Base-by-base conservation (phyloP, 768 basidiomycete genomes). In the Ramaria sp. region DNA sequence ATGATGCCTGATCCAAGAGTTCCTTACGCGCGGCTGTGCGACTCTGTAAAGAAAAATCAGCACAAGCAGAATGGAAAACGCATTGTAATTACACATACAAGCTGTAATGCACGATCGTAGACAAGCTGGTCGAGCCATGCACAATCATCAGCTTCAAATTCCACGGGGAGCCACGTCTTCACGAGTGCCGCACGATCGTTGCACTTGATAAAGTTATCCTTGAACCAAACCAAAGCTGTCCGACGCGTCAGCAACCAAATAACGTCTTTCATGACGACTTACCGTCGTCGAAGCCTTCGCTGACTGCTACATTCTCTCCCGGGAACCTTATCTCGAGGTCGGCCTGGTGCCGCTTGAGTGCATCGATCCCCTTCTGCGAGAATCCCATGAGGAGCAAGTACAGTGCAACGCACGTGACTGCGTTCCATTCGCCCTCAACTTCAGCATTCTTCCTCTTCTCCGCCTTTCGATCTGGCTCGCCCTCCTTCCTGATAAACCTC, bases 331-430 rank as follows among this genome's bases (percentile, higher is more conserved):
- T 86, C 69, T 82, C 84, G 73, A 89, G 72, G 61, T 87, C 85
- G 61, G 88, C 87, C 64, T 90, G 84, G 65, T 82, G 79, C 50
- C 82, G 78, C 50, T 83, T 72, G 56, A 96, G 76, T 64, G 79
- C 81, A 64, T 92, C 82, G 56, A 96, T 93, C 27, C 94, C 96
- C 68, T 85, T 88, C 68, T 93, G 88, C 52, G 92, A 82, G 69
- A 97, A 97, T 1, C 83, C 79, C 82, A 98, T 88, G 38, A 92
- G 73, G 54, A 90, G 82, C 78, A 94, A 83, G 72, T 93, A 95
- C 55, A 94, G 76, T 37, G 90, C 85, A 27, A 94, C 82, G 57
- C 85, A 86, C 0, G 90, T 89, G 50, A 89, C 82, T 30, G 89
- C 88, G 59, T 85, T 83, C 61, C 81, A 83, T 62, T 89, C 88